Base-by-base conservation (phyloP, 345 rosid species). In the Arabidopsis suecica region DNA sequence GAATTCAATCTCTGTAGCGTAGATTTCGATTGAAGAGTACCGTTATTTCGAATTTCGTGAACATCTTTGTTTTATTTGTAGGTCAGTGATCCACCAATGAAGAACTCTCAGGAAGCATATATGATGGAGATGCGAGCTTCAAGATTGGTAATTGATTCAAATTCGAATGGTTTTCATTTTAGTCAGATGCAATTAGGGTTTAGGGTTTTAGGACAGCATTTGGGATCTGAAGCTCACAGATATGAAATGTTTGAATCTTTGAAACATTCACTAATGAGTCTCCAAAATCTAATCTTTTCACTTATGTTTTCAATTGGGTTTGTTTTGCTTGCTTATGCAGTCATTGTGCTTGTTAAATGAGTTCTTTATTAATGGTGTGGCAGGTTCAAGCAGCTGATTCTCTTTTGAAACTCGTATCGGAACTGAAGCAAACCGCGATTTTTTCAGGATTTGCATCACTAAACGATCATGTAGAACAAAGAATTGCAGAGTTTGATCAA, bases 91-190 rank as follows among this genome's bases (percentile, higher is more conserved):
- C 87, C 82, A 1, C 90, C 86, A 0, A 95, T 93, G 55, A 84
- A 93, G 79, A 93, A 91, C 77, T 83, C 93, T 1, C 98, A 93
- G 68, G 94, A 93, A 82, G 86, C 94, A 36, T 85, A 85, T 82
- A 89, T 87, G 97, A 91, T 91, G 98, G 97, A 94, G 80, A 87
- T 85, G 95, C 96, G 95, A 14, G 96, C 98, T n/a, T 83, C 96
- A 9, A 84, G 94, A 83, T 86, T 93, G 96, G 96, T 93, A 34
- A 47, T 28, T 28, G 32, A 28, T 28, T 22, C 34, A 1, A 22
- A 47, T 59, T 70, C 28, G 8, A 40, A 40, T 40, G 44, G 10
- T 40, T 42, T 13, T 42, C 8, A 42, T 4, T 4, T 42, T 42
- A 42, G 48, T 7, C 13, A 13, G 7, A 42, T 42, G 48, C 48